Evolutionary conservation across 257 asterid genomes (phyloP).

Genomic region (Nicotiana tabacum): DNA sequence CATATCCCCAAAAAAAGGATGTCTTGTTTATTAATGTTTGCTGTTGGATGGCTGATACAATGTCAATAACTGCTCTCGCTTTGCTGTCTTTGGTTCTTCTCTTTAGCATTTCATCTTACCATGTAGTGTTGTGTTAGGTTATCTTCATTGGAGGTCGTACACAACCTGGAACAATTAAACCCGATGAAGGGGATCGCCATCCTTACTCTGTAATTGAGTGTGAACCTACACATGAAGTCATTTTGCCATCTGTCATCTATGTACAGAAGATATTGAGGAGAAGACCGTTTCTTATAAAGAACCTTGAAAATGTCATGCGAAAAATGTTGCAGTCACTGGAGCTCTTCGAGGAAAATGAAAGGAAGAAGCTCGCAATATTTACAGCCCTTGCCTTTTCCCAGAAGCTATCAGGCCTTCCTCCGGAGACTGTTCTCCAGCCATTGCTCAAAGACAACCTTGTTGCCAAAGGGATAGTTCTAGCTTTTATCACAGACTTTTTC

Average conservation of each 20-base stretch:
- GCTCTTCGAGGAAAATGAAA: conserved; percentile 89
- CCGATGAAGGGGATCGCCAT: conserved; percentile 96
- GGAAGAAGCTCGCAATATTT: conserved; percentile 96
- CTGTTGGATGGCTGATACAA: neutral
- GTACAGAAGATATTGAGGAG: conserved; percentile 89
- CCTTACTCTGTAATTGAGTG: conserved; percentile 83
- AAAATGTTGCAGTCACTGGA: conserved; percentile 88
- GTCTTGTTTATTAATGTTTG: neutral
- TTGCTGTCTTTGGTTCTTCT: neutral
- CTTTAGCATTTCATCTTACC: conserved; percentile 1
- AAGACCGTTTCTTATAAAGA: conserved; percentile 89
- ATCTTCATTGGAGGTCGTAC: conserved; percentile 91
- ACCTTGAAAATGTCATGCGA: conserved; percentile 98
- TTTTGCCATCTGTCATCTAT: conserved; percentile 85
- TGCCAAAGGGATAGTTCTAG: conserved; percentile 91
- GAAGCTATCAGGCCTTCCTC: conserved; percentile 96
- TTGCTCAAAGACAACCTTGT: conserved; percentile 96
- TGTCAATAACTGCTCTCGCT: neutral
- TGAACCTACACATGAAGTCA: conserved; percentile 78
- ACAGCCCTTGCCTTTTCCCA: conserved; percentile 99
- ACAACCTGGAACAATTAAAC: conserved; percentile 97
- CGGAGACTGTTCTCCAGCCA: conserved; percentile 96
- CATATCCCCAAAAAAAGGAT: too few relatives aligned
- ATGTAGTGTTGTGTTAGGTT: conserved; percentile 46
- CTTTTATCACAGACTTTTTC: conserved; percentile 90